These are phyloP conservation scores for Poa annua DNA, from an alignment of 176 grass and related monocot species.

Conservation along the genomic window DNA sequence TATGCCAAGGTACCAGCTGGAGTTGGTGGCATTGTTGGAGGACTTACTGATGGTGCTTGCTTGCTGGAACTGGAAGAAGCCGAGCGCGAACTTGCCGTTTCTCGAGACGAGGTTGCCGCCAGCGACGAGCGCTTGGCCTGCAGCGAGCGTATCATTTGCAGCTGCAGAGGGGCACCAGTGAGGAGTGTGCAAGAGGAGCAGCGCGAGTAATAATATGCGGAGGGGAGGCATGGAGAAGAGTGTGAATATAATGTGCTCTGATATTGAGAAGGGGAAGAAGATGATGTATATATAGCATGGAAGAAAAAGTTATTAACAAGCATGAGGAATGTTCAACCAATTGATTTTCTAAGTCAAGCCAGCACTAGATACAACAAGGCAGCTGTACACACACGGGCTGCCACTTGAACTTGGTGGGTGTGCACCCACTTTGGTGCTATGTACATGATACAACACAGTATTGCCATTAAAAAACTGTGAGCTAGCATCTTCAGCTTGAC, in stretches of 20 bases:
- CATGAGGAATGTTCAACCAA: neutral
- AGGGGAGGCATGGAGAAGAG: constrained; percentile 1
- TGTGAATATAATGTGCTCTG: neutral
- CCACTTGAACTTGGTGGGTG: neutral
- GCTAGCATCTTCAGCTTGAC: neutral
- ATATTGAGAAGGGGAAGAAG: neutral
- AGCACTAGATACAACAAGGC: neutral
- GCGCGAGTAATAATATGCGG: constrained; percentile 1
- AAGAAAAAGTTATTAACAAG: neutral
- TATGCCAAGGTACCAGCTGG: constrained; percentile 15
- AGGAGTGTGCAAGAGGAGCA: neutral
- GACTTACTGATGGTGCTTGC: constrained; percentile 9
- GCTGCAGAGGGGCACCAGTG: neutral
- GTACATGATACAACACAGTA: neutral
- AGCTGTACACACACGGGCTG: neutral
- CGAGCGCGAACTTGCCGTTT: constrained; percentile 7
- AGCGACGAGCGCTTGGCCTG: neutral
- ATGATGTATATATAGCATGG: neutral
- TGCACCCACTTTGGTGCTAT: neutral
- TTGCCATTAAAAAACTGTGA: neutral
- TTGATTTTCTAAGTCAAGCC: neutral
- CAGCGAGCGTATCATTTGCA: neutral
- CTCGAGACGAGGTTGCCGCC: neutral
- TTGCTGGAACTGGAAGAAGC: constrained; percentile 10
- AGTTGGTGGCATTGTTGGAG: neutral